Evolutionary conservation across 2,329 filamentous ascomycete genomes (phyloP).

Genomic region (Penicillium digitatum): DNA sequence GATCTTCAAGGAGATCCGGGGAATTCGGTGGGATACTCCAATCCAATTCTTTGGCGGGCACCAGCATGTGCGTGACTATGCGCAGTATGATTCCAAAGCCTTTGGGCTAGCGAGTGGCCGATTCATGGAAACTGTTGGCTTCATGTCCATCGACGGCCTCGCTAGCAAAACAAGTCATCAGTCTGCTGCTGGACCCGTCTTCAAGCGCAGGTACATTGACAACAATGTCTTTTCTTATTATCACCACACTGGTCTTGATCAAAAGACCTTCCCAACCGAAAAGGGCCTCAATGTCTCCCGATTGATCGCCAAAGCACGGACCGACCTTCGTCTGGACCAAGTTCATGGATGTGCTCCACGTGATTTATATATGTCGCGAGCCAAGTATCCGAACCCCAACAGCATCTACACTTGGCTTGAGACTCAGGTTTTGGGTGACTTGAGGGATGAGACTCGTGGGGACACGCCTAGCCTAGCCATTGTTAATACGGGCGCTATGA

Average conservation of each 20-base stretch:
- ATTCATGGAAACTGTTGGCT: conserved; percentile 93
- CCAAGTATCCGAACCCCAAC: conserved; percentile 65
- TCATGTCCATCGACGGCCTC: conserved; percentile 76
- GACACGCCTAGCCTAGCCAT: conserved; percentile 65
- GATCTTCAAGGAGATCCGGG: conserved; percentile 74
- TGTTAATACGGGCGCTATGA: conserved; percentile 83
- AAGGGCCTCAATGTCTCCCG: conserved; percentile 68
- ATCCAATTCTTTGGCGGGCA: conserved; percentile 93
- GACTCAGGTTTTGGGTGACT: conserved; percentile 66
- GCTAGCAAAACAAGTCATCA: conserved; percentile 39
- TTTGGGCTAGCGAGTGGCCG: conserved; percentile 80
- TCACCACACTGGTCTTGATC: conserved; percentile 71
- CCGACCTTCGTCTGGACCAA: conserved; percentile 66
- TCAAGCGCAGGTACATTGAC: conserved; percentile 82
- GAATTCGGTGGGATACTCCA: conserved; percentile 71
- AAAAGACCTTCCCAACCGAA: conserved; percentile 69
- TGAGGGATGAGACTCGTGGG: conserved; percentile 56
- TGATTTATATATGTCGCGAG: conserved; percentile 76
- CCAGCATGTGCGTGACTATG: conserved; percentile 80
- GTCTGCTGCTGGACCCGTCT: conserved; percentile 47
- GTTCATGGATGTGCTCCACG: conserved; percentile 78
- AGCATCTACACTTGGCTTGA: conserved; percentile 83
- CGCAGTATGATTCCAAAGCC: conserved; percentile 71
- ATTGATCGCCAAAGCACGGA: conserved; percentile 66
- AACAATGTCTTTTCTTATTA: conserved; percentile 84